Evolutionary conservation across 352 stramenopile species (phyloP), one percentile per base, ranked within the genome.

Genomic region (Phytophthora crassamura): DNA sequence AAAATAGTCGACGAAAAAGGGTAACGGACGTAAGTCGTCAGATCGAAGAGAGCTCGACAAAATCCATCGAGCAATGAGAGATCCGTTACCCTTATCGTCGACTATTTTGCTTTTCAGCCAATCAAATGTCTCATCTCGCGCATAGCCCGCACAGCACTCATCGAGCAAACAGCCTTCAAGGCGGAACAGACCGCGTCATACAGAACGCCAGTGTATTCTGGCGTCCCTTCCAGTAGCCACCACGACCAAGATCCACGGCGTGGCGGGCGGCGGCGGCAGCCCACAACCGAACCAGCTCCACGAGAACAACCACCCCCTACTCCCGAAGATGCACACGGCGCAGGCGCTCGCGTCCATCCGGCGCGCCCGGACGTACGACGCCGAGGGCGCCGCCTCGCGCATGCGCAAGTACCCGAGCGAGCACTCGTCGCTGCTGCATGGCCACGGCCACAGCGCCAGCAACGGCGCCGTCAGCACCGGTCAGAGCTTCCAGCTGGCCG

Each of bases 331-430:
- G 80, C 82, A 91, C 78, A 84, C 82, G 48, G 80, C 69, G 42
- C 77, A 89, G 49, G 82, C 82, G 35, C 77, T 89, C 63, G 77
- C 78, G 53, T 78, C 74, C 28, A 72, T 91, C 32, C 78, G 82
- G 28, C 82, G 82, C 64, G 75, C 78, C 36, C 73, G 72, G 59
- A 87, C 76, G 9, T 69, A 65, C 39, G 70, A 87, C 57, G 52
- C 57, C 5, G 68, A 80, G 6, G 28, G 53, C 38, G 53, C 58
- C 28, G 35, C 32, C 30, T 36, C 33, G 10, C 53, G 65, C 15
- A 39, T 55, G 12, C 64, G 55, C 54, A 69, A 65, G 34, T 72
- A 67, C 33, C 66, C 60, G 57, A 77, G 59, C 12, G 71, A 88
- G 49, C 74, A 77, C 51, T 66, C 71, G 56, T 59, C 75, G 36